Conservation (phyloP, 768 basidiomycete species). For the Tricholomella constricta region DNA sequence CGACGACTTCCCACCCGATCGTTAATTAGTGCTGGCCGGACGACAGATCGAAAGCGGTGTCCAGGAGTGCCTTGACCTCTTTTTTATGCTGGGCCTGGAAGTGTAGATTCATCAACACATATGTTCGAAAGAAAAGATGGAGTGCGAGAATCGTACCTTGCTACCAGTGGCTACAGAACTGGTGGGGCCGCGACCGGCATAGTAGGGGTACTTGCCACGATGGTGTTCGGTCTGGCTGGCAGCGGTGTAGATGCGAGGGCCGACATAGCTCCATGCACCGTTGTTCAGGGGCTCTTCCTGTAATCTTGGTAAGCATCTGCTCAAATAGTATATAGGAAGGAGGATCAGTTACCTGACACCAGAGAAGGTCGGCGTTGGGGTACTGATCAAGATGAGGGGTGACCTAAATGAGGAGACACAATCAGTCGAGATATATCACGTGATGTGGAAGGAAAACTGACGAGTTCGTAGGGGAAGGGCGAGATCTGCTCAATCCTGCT, state of each 20-base stretch:
- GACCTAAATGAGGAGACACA: conserved; percentile 47
- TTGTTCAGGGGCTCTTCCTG: conserved; percentile 96
- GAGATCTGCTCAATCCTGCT: conserved; percentile 94
- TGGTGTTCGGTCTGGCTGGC: conserved; percentile 89
- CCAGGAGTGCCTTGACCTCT: conserved; percentile 79
- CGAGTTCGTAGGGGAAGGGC: conserved; percentile 96
- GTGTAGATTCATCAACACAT: conserved; percentile 15
- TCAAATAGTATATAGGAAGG: background rate
- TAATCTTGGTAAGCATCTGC: conserved; percentile 4
- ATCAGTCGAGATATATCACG: background rate
- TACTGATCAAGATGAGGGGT: conserved; percentile 95
- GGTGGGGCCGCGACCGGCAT: conserved; percentile 91
- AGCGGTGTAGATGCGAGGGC: conserved; percentile 92
- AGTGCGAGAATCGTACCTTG: conserved; percentile 56
- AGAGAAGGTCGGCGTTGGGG: conserved; percentile 90
- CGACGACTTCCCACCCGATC: too few species aligned
- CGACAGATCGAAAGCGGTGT: conserved; percentile 53
- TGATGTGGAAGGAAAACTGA: conserved; percentile 35
- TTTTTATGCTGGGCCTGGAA: conserved; percentile 80
- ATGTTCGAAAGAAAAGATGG: background rate
- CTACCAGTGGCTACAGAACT: conserved; percentile 91
- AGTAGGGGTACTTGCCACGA: conserved; percentile 85
- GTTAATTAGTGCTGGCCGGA: conserved; percentile 1
- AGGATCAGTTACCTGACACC: conserved; percentile 73
- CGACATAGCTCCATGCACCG: conserved; percentile 96